Conservation (phyloP, 345 rosid genomes). For the Limnanthes douglasii region DNA sequence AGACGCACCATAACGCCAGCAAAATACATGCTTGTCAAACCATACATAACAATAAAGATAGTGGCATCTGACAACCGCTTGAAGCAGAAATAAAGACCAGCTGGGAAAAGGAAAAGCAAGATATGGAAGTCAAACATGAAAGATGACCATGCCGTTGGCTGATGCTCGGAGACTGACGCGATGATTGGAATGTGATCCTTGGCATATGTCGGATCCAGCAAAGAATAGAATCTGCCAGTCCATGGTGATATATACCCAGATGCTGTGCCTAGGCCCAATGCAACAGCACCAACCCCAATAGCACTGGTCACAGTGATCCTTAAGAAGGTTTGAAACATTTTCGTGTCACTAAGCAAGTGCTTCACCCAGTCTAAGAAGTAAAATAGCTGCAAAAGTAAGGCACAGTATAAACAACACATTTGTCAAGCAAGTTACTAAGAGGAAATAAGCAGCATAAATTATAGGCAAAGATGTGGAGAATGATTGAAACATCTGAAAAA, state of each 20-base stretch:
- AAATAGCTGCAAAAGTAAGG: constrained; percentile 45
- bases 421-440: no score
- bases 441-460: no score
- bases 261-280: constrained; percentile 79
- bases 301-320: constrained; percentile 69
- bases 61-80: constrained; percentile 91
- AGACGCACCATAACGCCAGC: constrained; percentile 99
- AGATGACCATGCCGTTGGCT: constrained; percentile 99
- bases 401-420: no score
- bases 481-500: no score
- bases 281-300: constrained; percentile 52
- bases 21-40: constrained; percentile 97
- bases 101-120: constrained; percentile 95
- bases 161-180: constrained; percentile 99
- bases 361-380: constrained; percentile 94
- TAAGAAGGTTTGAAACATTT: constrained; percentile 79
- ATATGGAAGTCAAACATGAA: constrained; percentile 98
- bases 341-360: constrained; percentile 65
- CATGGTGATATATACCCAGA: constrained; percentile 99
- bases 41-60: constrained; percentile 96
- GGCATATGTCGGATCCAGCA: constrained; percentile 95
- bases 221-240: constrained; percentile 95
- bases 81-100: constrained; percentile 98
- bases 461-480: no score
- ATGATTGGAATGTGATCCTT: constrained; percentile 98